phyloP scores from a whole-genome alignment of 345 rosid genomes.

The Corchorus olitorius region DNA sequence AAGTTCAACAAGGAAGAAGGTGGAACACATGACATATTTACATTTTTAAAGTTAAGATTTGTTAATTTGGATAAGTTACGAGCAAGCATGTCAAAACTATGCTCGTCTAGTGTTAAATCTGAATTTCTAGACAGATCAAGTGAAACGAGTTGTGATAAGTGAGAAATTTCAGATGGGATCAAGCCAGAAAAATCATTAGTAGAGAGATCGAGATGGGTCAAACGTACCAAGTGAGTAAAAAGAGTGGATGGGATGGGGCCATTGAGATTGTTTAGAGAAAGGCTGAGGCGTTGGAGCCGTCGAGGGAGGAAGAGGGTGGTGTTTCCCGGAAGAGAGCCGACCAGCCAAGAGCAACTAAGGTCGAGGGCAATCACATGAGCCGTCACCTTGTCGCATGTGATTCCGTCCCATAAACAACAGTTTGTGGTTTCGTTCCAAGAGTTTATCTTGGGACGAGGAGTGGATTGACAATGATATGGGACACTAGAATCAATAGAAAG shows the following conservation, averaged over 20 bases:
- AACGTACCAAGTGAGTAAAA: background rate
- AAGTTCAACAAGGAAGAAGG: background rate
- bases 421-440: constrained; percentile 24
- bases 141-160: background rate
- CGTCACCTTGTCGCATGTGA: constrained; percentile 9
- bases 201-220: constrained; percentile 22
- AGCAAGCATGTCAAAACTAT: background rate
- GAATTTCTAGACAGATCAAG: constrained; percentile 11
- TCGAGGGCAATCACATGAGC: constrained; percentile 26
- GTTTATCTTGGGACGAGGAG: background rate
- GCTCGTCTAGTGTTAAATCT: background rate
- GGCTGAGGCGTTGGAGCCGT: constrained; percentile 26
- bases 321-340: constrained; percentile 7
- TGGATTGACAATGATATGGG: too few relatives aligned
- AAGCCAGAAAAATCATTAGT: too few relatives aligned
- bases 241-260: background rate
- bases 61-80: constrained; percentile 13
- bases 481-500: background rate
- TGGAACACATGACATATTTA: background rate
- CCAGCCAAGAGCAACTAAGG: constrained; percentile 18
- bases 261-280: constrained; percentile 25
- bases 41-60: background rate
- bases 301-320: constrained; percentile 25
- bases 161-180: too few relatives aligned
- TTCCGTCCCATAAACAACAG: constrained; percentile 38